phyloP scores from a whole-genome alignment of 345 rosid species.

The Pugionium dolabratum region DNA sequence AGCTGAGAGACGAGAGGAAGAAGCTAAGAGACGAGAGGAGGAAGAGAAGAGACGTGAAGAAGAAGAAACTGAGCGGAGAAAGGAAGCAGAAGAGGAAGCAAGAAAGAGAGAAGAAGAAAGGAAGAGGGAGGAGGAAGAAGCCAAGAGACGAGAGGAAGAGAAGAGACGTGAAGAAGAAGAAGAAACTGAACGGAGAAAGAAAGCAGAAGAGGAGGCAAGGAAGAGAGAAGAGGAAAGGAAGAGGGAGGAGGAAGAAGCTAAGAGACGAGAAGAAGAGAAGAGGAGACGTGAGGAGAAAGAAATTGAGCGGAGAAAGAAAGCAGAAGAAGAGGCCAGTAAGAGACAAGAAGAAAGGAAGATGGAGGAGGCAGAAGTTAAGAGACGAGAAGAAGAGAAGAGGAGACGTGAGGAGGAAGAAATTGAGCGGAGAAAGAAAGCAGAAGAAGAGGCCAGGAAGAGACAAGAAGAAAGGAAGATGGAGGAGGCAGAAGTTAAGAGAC shows the following conservation, averaged over 20 bases:
- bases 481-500: too few relatives aligned
- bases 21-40: constrained; percentile 38
- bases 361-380: constrained; percentile 20
- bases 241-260: neutral
- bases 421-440: constrained; percentile 39
- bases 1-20: too few relatives aligned
- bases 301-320: constrained; percentile 25
- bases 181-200: neutral
- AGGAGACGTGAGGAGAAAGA: constrained; percentile 26
- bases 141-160: constrained; percentile 18
- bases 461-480: too few relatives aligned
- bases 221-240: constrained; percentile 10
- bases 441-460: constrained; percentile 12
- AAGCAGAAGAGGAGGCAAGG: constrained; percentile 3
- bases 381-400: constrained; percentile 11
- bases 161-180: neutral
- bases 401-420: constrained; percentile 15
- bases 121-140: constrained; percentile 31
- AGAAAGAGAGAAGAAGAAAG: constrained; percentile 26
- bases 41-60: constrained; percentile 17
- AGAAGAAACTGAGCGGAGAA: neutral
- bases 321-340: constrained; percentile 25
- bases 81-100: neutral
- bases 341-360: constrained; percentile 35
- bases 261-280: constrained; percentile 31